phyloP scores from a whole-genome alignment of 1,284 basidiomycete species.

The Laetiporus sulphureus region DNA sequence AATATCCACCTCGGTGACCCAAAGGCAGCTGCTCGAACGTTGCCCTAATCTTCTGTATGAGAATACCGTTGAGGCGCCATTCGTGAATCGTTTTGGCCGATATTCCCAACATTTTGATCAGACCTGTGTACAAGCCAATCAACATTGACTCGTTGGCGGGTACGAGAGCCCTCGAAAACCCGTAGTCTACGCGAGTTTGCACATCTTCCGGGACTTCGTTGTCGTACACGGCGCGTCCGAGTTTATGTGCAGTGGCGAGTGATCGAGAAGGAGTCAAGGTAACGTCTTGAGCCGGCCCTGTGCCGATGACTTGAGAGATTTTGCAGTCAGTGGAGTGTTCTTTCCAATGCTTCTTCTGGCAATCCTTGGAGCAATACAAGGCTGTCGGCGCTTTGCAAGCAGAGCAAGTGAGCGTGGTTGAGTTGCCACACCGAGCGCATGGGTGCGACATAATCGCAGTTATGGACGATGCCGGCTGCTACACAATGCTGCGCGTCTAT shows the following conservation, averaged over 20 bases:
- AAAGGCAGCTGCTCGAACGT: conserved; percentile 21
- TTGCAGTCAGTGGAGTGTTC: conserved; percentile 31
- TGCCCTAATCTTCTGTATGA: conserved; percentile 28
- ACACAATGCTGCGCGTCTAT: no score
- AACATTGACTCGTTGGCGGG: conserved; percentile 16
- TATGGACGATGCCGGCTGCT: no score
- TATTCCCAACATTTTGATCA: conserved; percentile 18
- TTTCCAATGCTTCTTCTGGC: conserved; percentile 26
- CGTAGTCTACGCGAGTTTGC: conserved; percentile 30
- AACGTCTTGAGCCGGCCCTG: no score
- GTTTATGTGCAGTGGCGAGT: conserved; percentile 28
- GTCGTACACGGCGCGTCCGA: conserved; percentile 19
- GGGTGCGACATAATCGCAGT: background rate
- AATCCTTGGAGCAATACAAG: conserved; percentile 28
- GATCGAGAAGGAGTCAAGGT: no score
- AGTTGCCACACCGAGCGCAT: background rate
- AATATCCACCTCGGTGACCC: conserved; percentile 18
- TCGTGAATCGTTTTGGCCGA: conserved; percentile 23
- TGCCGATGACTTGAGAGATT: conserved; percentile 12
- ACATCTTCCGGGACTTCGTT: conserved; percentile 24
- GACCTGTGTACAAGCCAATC: conserved; percentile 27
- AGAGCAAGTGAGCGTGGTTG: conserved; percentile 1
- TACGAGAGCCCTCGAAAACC: conserved; percentile 23
- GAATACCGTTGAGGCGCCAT: conserved; percentile 26
- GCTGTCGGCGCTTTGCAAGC: conserved; percentile 1